These are phyloP conservation scores for Parachaetomium inaequale DNA, from an alignment of 495 filamentous ascomycete genomes.

Conservation along the genomic window DNA sequence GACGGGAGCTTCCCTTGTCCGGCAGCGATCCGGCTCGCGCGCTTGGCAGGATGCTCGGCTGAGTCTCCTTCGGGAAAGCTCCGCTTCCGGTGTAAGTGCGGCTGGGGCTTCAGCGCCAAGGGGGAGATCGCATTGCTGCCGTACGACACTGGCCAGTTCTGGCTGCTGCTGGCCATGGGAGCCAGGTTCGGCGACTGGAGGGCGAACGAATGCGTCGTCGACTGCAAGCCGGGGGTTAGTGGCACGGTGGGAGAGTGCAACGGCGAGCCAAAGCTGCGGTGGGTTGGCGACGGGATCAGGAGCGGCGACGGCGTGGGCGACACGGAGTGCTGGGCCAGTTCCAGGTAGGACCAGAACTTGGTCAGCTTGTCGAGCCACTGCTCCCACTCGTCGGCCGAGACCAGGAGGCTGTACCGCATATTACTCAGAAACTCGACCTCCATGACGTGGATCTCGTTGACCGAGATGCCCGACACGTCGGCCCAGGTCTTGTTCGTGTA, in stretches of 20 bases:
- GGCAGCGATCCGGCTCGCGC: conserved; percentile 40
- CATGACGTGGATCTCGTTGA: conserved; percentile 97
- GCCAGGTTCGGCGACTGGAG: conserved; percentile 33
- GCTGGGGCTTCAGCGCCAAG: conserved; percentile 47
- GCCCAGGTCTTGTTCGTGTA: conserved; percentile 99
- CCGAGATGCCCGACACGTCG: conserved; percentile 92
- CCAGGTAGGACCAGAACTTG: conserved; percentile 76
- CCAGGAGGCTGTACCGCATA: conserved; percentile 89
- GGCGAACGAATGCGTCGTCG: conserved; percentile 24
- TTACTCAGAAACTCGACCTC: conserved; percentile 99
- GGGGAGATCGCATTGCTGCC: conserved; percentile 50
- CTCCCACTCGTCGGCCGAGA: conserved; percentile 78
- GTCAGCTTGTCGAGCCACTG: conserved; percentile 78
- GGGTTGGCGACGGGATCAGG: conserved; percentile 37
- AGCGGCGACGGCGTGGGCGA: conserved; percentile 38
- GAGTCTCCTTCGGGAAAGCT: conserved; percentile 60
- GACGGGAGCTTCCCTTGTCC: conserved; percentile 17
- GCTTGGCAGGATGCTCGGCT: conserved; percentile 66
- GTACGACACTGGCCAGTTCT: conserved; percentile 38
- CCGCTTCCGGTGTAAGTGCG: conserved; percentile 58
- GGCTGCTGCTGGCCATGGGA: conserved; percentile 14
- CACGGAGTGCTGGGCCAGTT: conserved; percentile 42
- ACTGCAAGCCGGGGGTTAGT: conserved; percentile 29
- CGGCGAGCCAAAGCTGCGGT: conserved; percentile 39
- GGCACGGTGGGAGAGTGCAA: conserved; percentile 48